Conservation (phyloP, 129 eudicot genomes). For the Logfia minima region DNA sequence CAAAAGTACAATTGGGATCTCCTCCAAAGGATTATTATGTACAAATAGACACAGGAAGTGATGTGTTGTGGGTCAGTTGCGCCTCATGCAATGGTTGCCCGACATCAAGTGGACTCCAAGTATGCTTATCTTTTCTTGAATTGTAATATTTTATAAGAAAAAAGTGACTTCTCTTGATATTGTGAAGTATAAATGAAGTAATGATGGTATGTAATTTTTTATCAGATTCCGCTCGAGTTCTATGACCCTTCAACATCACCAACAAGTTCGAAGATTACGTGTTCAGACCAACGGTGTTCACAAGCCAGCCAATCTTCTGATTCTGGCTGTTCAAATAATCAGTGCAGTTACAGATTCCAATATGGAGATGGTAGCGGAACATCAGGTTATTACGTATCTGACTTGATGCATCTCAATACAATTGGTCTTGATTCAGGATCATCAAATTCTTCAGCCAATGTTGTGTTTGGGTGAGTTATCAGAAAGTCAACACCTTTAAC, state of each 20-base stretch:
- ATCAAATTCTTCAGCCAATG: constrained; percentile 71
- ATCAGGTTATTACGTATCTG: constrained; percentile 80
- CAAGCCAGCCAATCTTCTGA: constrained; percentile 68
- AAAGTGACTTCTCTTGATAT: background rate
- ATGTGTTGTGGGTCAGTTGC: constrained; percentile 94
- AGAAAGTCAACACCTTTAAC: constrained; percentile 10
- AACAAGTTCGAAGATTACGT: constrained; percentile 51
- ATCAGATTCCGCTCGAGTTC: constrained; percentile 68
- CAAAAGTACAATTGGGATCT: constrained; percentile 78
- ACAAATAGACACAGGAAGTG: constrained; percentile 97
- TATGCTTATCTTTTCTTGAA: constrained; percentile 28
- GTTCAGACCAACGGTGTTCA: constrained; percentile 80
- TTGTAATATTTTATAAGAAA: background rate
- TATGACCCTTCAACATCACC: constrained; percentile 81
- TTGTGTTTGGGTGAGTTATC: constrained; percentile 81
- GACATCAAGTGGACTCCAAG: constrained; percentile 80
- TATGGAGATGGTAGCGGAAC: constrained; percentile 98
- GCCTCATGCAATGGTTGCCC: constrained; percentile 85
- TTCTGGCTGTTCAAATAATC: constrained; percentile 61
- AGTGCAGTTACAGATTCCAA: constrained; percentile 80
- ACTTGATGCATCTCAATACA: constrained; percentile 65
- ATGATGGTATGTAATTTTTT: background rate
- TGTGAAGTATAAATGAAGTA: background rate
- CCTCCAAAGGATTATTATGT: constrained; percentile 87
- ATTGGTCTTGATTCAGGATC: constrained; percentile 49